Base-by-base conservation (phyloP, 2,329 filamentous ascomycete species). In the Microdochium nivale region DNA sequence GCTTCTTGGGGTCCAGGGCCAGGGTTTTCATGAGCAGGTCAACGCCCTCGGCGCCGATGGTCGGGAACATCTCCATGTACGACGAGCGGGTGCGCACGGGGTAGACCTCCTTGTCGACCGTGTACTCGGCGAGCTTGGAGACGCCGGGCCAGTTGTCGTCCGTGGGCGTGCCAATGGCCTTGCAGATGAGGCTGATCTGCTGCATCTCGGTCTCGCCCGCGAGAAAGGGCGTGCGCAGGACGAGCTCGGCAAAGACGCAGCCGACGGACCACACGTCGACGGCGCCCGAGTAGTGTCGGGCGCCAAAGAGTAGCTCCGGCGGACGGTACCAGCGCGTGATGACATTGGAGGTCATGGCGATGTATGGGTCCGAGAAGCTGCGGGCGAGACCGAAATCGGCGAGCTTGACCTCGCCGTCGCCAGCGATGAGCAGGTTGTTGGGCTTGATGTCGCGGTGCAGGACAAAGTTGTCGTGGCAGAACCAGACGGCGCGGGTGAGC, bases 401-500 rank as follows among this genome's bases (percentile, higher is more conserved):
- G 49, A 99, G 81, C 68, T 97, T 97, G 64, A 99, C 83, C 63
- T 92, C 88, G 48, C 94, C 92, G 65, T 96, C 88, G 43, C 89
- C 87, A 23, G 90, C 90, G 61, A 99, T 95, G 54, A 99, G 78
- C 70, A 97, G 74, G 73, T 99, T 99, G 80, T 97, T 97, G 48
- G 92, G 92, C 72, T 99, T 99, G 76, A 99, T 97, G 75, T 99
- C 94, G 60, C 94, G 88, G 71, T 99, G 94, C 27, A 99, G 78
- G 19, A 99, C 82, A 61, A 87, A 92, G 67, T 94, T 95, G 65
- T 91, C 88, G 69, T 99, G 94, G 69, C 94, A 97, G 75, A 95
- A 99, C 86, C 90, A 95, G 25, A 97, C 83, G 25, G 88, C 94
- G 43, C 92, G 84, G 25, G 81, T 81, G n/a, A 97, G 79, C 94